Percentiles rank a stretch among this genome's conserved stretches.
Conservation (phyloP, 805 yeast genomes). For the Lachancea nothofagi region DNA sequence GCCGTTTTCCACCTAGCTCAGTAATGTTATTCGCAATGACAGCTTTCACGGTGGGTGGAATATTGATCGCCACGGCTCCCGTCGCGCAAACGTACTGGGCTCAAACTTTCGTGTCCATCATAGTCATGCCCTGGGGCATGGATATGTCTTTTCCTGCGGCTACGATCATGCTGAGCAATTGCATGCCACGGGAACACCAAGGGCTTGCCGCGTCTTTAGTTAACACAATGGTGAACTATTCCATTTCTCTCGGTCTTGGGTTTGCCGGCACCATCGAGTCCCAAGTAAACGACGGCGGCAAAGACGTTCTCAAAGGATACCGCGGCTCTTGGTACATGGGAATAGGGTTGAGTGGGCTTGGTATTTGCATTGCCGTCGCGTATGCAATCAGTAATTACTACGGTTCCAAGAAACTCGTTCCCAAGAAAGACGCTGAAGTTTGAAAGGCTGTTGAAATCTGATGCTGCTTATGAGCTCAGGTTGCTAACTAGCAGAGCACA, state of each 20-base stretch:
- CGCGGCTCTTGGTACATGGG: conserved; percentile 56
- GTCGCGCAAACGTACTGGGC: conserved; percentile 51
- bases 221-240: conserved; percentile 57
- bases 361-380: conserved; percentile 24
- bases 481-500: no score
- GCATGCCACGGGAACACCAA: conserved; percentile 51
- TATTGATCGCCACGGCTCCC: conserved; percentile 47
- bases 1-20: conserved; percentile 38
- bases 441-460: no score
- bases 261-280: conserved; percentile 54
- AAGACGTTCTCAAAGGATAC: conserved; percentile 38
- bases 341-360: conserved; percentile 52
- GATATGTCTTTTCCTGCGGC: conserved; percentile 67
- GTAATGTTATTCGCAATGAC: conserved; percentile 43
- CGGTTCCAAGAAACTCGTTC: no score
- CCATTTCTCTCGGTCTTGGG: conserved; percentile 57
- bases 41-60: conserved; percentile 43
- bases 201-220: conserved; percentile 65
- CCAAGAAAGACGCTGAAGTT: no score
- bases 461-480: no score
- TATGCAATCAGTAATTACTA: no score
- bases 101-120: conserved; percentile 45
- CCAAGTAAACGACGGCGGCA: conserved; percentile 22
- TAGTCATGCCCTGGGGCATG: conserved; percentile 58
- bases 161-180: conserved; percentile 48